A percentile compares a stretch with the other conserved stretches of the same genome.
These are phyloP conservation scores for Mycena galopus DNA, from an alignment of 768 basidiomycete species.

Conservation along the genomic window DNA sequence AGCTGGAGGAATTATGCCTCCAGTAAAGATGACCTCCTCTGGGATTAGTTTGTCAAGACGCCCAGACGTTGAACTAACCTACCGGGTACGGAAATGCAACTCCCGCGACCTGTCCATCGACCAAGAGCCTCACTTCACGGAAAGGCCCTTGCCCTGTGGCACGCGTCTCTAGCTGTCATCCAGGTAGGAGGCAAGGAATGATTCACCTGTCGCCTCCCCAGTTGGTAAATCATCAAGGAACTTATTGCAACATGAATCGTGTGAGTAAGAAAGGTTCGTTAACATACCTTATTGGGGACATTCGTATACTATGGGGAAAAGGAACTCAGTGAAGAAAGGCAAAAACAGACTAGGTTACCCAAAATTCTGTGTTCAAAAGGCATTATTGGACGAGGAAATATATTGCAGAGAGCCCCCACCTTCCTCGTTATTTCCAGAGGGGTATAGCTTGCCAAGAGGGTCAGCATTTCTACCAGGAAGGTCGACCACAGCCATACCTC, in stretches of 20 bases:
- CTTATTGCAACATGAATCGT: too few relatives aligned
- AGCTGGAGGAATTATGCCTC: constrained; percentile 75
- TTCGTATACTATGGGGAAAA: constrained; percentile 70
- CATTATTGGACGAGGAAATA: background rate
- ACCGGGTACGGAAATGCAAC: constrained; percentile 64
- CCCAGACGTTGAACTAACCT: background rate
- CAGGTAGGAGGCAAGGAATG: background rate
- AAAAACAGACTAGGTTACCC: constrained; percentile 71
- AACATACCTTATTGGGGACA: constrained; percentile 54
- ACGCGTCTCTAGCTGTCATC: background rate
- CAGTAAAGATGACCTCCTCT: constrained; percentile 77
- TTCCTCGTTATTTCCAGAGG: constrained; percentile 68
- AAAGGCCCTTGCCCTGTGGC: constrained; percentile 62
- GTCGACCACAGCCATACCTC: background rate
- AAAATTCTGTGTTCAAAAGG: constrained; percentile 69
- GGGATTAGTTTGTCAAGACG: background rate
- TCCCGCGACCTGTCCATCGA: constrained; percentile 63
- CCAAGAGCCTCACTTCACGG: constrained; percentile 61
- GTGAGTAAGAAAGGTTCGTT: too few relatives aligned
- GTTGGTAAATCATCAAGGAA: constrained; percentile 68
- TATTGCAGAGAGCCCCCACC: background rate
- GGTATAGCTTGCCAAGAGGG: constrained; percentile 75
- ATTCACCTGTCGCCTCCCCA: constrained; percentile 42
- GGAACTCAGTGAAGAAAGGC: background rate
- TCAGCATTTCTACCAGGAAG: constrained; percentile 35